Base-by-base conservation (phyloP, 129 eudicot species). In the Flaveria ramosissima region DNA sequence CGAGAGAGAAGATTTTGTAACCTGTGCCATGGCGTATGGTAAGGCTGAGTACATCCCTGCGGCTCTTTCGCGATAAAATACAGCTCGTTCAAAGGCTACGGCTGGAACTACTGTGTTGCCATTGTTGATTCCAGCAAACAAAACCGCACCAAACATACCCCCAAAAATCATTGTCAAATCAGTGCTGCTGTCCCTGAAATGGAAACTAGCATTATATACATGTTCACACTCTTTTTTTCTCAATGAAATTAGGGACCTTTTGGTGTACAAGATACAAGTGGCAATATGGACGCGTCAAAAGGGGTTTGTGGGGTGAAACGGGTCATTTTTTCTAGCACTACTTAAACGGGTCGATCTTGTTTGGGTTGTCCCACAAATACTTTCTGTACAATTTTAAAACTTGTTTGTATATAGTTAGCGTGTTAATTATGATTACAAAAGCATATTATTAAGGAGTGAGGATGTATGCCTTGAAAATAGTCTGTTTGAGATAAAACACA, bases 1-100 rank as follows among this genome's bases (percentile, higher is more conserved):
- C 7, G 1, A 15, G 14, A 62, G 15, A 26, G 39, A 15, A 45
- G 13, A 12, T 41, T 64, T 16, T 73, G 72, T 68, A n/a, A 93
- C 98, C 96, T 90, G 98, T 61, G 98, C 94, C 86, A 91, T 82
- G 68, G 97, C 97, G 75, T 93, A 93, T 13, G 97, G 97, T 51
- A 90, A 76, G 56, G 94, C 83, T 23, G 97, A 89, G 80, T 87
- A 91, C 98, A 93, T 93, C 74, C 98, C 98, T 7, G 96, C 97
- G 19, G 97, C 95, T 77, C 85, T 79, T 66, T 93, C 98, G 26
- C 98, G 80, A 79, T 93, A 93, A 80, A 90, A 90, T 30, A 91
- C 96, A 0, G 89, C 85, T 78, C 97, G 66, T 77, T 78, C 82
- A 60, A 78, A 66, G 71, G 86, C 74, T 68, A 16, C 76, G 56